Conservation (phyloP, 257 asterid species). For the Leptodermis oblonga region DNA sequence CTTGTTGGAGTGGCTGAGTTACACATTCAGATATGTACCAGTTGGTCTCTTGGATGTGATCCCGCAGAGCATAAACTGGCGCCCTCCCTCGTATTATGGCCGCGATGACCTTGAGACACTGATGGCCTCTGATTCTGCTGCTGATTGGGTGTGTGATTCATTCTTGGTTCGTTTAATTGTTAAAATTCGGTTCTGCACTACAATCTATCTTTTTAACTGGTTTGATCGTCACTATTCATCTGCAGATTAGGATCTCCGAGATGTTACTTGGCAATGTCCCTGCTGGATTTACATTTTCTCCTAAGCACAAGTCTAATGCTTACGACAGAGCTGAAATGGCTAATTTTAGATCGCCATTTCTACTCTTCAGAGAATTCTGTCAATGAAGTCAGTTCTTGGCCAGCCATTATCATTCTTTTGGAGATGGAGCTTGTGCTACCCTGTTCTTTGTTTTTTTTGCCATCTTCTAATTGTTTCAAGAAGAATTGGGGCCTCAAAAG, state of each 20-base stretch:
- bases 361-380: neutral
- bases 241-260: conserved; percentile 87
- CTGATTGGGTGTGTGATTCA: conserved; percentile 70
- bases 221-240: neutral
- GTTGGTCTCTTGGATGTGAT: conserved; percentile 84
- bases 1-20: conserved; percentile 91
- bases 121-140: conserved; percentile 98
- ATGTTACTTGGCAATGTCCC: conserved; percentile 96
- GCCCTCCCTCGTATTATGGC: conserved; percentile 81
- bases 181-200: neutral
- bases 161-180: neutral
- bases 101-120: conserved; percentile 91
- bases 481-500: neutral
- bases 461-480: neutral
- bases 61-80: conserved; percentile 79
- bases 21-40: conserved; percentile 77
- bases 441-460: neutral
- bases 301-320: conserved; percentile 95
- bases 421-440: neutral
- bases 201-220: neutral
- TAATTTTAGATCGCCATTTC: conserved; percentile 14
- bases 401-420: neutral
- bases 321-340: conserved; percentile 91
- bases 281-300: conserved; percentile 74
- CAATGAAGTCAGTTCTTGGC: neutral